phyloP scores from a whole-genome alignment of 305 asterid species.

The Fraxinus sp. region DNA sequence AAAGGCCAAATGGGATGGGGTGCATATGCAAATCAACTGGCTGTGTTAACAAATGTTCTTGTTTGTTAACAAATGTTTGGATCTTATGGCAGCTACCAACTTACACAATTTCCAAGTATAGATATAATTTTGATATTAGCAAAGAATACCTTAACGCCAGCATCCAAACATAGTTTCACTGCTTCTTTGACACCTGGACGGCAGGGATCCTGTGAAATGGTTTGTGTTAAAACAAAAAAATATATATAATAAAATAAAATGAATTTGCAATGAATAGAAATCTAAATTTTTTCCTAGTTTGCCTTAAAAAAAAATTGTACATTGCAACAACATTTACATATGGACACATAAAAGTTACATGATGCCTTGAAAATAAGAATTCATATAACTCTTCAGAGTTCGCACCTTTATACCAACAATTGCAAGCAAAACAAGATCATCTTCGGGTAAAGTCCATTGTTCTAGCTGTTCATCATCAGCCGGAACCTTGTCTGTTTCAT shows the following conservation, averaged over 20 bases:
- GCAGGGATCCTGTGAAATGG: constrained; percentile 79
- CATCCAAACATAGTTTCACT: constrained; percentile 69
- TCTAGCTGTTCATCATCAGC: constrained; percentile 65
- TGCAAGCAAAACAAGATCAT: constrained; percentile 71
- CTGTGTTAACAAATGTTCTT: not conserved
- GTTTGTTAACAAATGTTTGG: not conserved
- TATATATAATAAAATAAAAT: not conserved
- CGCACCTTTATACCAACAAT: constrained; percentile 92
- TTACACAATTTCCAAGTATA: constrained; percentile 2
- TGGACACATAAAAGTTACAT: constrained; percentile 3
- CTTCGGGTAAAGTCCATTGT: constrained; percentile 79
- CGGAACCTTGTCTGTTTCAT: constrained; percentile 60
- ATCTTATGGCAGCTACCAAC: not conserved
- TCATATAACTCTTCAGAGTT: constrained; percentile 7
- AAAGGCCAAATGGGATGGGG: not conserved
- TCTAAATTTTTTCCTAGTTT: not conserved
- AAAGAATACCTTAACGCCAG: constrained; percentile 81
- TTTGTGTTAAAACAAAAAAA: constrained; percentile 15
- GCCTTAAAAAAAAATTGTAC: not conserved
- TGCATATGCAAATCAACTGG: constrained; percentile 17
- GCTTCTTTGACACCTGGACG: constrained; percentile 98
- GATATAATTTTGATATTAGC: constrained; percentile 13
- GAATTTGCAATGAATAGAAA: constrained; percentile 6
- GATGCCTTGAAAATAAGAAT: constrained; percentile 10
- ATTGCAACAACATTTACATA: not conserved